A percentile compares a stretch with the other conserved stretches of the same genome.
Conservation (phyloP, 2,329 filamentous ascomycete species). For the Hypocreales sp. region DNA sequence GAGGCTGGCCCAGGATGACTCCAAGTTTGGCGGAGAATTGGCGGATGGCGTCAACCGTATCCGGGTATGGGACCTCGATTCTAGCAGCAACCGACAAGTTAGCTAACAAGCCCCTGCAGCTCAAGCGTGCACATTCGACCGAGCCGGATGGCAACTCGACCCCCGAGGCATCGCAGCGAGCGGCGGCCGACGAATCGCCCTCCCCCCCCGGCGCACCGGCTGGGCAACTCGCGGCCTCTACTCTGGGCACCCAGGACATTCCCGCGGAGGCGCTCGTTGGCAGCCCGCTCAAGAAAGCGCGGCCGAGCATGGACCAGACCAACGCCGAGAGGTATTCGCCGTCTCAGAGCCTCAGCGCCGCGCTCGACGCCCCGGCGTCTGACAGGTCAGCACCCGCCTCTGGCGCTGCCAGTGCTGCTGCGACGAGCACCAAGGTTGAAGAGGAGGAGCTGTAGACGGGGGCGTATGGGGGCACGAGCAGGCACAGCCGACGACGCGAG, state of each 20-base stretch:
- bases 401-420: no score
- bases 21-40: conserved; percentile 55
- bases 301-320: conserved; percentile 35
- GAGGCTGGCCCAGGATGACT: conserved; percentile 54
- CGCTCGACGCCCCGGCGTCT: conserved; percentile 15
- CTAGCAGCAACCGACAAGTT: no score
- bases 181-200: conserved; percentile 28
- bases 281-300: conserved; percentile 63
- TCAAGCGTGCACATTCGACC: conserved; percentile 66
- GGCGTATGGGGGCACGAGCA: no score
- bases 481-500: no score
- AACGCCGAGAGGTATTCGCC: conserved; percentile 10
- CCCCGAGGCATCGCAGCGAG: conserved; percentile 18
- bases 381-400: conserved; percentile 6
- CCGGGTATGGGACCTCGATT: conserved; percentile 37
- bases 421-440: no score
- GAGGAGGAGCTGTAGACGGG: neutral
- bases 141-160: conserved; percentile 40
- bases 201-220: conserved; percentile 5
- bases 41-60: conserved; percentile 72
- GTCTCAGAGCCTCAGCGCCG: conserved; percentile 19
- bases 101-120: conserved; percentile 27
- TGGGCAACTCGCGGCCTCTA: conserved; percentile 9
- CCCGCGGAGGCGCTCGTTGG: conserved; percentile 33
- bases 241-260: conserved; percentile 15